Conservation (phyloP, 1,284 basidiomycete genomes). For the Cryptococcus sp. region DNA sequence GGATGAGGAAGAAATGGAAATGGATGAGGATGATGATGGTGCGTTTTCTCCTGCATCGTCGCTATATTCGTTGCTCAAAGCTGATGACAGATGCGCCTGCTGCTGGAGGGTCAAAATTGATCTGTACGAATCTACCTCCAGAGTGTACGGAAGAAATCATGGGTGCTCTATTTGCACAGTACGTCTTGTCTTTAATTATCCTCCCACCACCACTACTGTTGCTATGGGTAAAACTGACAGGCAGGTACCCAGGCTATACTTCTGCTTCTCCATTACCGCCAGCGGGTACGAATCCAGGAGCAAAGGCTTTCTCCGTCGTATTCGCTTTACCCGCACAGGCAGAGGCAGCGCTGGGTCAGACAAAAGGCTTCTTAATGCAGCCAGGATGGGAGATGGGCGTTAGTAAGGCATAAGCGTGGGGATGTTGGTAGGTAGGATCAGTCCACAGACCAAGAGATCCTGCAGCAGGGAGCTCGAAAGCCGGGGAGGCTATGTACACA, state of each 20-base stretch:
- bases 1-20: conserved; percentile 46
- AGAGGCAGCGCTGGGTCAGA: conserved; percentile 20
- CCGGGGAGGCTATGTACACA: background rate
- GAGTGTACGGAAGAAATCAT: conserved; percentile 37
- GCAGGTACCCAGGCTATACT: conserved; percentile 35
- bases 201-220: background rate
- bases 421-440: too few species aligned
- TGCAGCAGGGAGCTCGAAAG: background rate
- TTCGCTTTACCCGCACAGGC: conserved; percentile 29
- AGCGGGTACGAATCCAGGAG: conserved; percentile 24
- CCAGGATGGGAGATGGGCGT: conserved; percentile 44
- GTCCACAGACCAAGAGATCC: too few species aligned
- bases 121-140: conserved; percentile 40
- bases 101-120: conserved; percentile 9
- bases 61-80: background rate
- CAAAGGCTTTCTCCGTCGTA: conserved; percentile 29
- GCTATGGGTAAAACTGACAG: conserved; percentile 4
- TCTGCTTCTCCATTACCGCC: conserved; percentile 17
- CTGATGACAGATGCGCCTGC: background rate
- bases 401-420: conserved; percentile 12
- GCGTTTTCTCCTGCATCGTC: conserved; percentile 7
- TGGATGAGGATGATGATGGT: conserved; percentile 45
- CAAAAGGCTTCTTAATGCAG: conserved; percentile 41
- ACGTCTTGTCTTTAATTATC: conserved; percentile 6
- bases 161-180: conserved; percentile 32